Conservation (phyloP, 306 rosid genomes). For the Benincasa hispida region DNA sequence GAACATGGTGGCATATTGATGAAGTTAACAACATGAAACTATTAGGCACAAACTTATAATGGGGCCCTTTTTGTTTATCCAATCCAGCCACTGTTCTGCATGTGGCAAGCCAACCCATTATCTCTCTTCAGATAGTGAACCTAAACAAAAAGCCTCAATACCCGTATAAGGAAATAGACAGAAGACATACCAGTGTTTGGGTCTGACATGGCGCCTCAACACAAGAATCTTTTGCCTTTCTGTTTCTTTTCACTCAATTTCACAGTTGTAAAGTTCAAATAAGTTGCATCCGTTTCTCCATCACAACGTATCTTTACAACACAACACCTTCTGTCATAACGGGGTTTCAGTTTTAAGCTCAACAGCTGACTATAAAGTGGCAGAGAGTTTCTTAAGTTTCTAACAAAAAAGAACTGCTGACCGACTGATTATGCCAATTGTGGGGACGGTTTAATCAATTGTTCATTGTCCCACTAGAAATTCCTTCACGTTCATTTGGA, state of each 20-base stretch:
- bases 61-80: neutral
- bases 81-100: neutral
- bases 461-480: neutral
- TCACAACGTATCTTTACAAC: slow-evolving; percentile 3
- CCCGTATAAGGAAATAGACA: neutral
- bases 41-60: neutral
- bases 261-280: slow-evolving; percentile 17
- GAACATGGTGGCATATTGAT: no score
- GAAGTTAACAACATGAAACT: neutral
- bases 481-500: neutral
- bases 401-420: neutral
- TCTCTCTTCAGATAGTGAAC: neutral
- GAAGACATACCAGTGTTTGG: slow-evolving; percentile 5
- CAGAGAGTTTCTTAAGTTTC: neutral
- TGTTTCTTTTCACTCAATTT: slow-evolving; percentile 9
- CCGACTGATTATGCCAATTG: neutral
- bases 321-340: slow-evolving; percentile 8
- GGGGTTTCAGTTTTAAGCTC: slow-evolving; percentile 9
- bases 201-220: slow-evolving; percentile 1
- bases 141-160: neutral
- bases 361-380: slow-evolving; percentile 2
- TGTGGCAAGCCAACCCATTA: neutral
- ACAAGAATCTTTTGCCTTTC: slow-evolving; percentile 7
- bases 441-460: neutral
- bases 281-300: slow-evolving; percentile 3